A percentile compares a stretch with the other conserved stretches of the same genome.
Evolutionary conservation across 2,329 filamentous ascomycete genomes (phyloP).

Genomic region (Lasiodiplodia hormozganensis): DNA sequence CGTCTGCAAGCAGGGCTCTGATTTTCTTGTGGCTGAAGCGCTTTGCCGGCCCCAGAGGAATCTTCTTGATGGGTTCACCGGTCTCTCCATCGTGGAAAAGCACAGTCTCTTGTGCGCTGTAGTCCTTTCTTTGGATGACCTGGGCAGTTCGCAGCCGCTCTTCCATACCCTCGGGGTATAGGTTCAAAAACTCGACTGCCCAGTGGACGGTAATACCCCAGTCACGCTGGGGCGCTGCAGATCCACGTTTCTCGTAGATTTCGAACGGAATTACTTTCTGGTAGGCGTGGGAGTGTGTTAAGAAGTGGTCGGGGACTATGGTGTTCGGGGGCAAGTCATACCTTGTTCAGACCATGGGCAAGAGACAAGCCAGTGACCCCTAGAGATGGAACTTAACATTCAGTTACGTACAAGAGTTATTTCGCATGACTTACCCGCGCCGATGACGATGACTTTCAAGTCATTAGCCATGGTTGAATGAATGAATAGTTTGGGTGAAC

Average conservation of each 20-base stretch:
- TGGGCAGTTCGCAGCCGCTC: background rate
- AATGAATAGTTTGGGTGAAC: background rate
- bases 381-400: background rate
- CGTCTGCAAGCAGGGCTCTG: no score
- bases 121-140: conserved; percentile 2
- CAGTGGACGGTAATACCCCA: conserved; percentile 2
- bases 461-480: background rate
- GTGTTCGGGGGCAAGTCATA: background rate
- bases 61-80: no score
- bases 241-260: background rate
- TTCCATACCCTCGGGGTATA: background rate
- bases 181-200: conserved; percentile 1
- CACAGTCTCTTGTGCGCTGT: background rate
- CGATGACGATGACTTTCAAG: background rate
- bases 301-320: background rate
- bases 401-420: background rate
- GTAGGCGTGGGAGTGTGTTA: background rate
- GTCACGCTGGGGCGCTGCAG: conserved; percentile 1
- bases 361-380: conserved; percentile 1
- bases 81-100: conserved; percentile 1
- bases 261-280: background rate
- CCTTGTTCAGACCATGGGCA: conserved; percentile 1
- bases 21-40: no score
- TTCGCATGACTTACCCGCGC: background rate
- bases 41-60: no score